Base-by-base conservation (phyloP, 2,329 filamentous ascomycete genomes). In the Xylariales sp. region DNA sequence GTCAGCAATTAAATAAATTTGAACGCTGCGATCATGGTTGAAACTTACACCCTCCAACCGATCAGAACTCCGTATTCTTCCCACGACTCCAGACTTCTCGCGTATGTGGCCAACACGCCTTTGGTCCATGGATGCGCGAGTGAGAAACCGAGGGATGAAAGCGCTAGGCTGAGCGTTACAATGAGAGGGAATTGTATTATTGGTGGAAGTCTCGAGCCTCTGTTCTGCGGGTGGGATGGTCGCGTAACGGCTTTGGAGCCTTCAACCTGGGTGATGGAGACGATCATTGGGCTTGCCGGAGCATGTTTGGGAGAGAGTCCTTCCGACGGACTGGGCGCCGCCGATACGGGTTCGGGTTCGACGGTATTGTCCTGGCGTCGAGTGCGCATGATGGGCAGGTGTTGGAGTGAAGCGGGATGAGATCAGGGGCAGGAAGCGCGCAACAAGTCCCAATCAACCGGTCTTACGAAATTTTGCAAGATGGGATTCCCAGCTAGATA, bases 21-120 rank as follows among this genome's bases (percentile, higher is more conserved):
- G n/a, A n/a, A n/a, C n/a, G n/a, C n/a, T n/a, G n/a, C n/a, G n/a
- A n/a, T n/a, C n/a, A 21, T 29, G 23, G 30, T 33, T 33, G 11
- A 34, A 21, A 71, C 75, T 65, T 53, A 79, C 75, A 73, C 54
- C 58, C 69, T 70, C 76, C 75, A 81, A 11, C 61, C 65, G 2
- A 67, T 61, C 46, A 79, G 50, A 21, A 68, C 66, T 5, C 61
- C 68, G 19, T 88, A 71, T 56, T 87, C 79, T 54, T 65, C 62
- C 69, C 77, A 78, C 37, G 74, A 72, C 35, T 83, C 77, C 43
- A 79, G 61, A 40, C 72, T 73, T 52, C 81, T 78, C 57, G 79
- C 84, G 41, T 91, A 73, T 18, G 67, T 65, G 1, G 80, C 79
- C 28, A 95, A 66, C 58, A 90, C 82, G 6, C 74, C 77, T 12